These are phyloP conservation scores for Pseudogymnoascus sp. DNA, from an alignment of 2,329 filamentous ascomycete species.

Conservation along the genomic window DNA sequence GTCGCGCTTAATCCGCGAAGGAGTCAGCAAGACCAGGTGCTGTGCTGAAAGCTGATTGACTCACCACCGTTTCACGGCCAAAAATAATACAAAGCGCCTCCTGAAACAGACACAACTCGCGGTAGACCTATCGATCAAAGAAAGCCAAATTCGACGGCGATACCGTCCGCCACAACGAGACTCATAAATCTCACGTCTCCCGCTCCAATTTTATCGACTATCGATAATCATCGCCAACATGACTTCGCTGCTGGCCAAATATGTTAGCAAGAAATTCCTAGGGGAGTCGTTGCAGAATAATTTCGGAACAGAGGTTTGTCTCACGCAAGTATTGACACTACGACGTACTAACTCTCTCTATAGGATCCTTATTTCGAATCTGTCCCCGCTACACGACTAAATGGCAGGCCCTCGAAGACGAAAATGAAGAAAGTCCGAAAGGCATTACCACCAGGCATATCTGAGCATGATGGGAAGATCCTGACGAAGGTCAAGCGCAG, in stretches of 20 bases:
- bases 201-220: not conserved
- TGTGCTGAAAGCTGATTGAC: not conserved
- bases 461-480: constrained; percentile 71
- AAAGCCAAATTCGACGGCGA: constrained; percentile 26
- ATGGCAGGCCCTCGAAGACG: constrained; percentile 51
- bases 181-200: not conserved
- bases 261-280: constrained; percentile 51
- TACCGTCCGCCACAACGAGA: not conserved
- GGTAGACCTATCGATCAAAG: constrained; percentile 24
- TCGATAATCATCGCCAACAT: constrained; percentile 35
- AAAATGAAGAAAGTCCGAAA: constrained; percentile 82
- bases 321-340: constrained; percentile 28
- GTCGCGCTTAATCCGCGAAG: not conserved
- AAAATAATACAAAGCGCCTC: constrained; percentile 20
- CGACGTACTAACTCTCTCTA: constrained; percentile 15
- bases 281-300: constrained; percentile 52
- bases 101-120: constrained; percentile 22
- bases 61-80: constrained; percentile 10
- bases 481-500: constrained; percentile 80
- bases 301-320: constrained; percentile 46
- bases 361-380: constrained; percentile 89
- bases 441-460: constrained; percentile 75
- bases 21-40: not conserved
- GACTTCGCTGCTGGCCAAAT: constrained; percentile 48
- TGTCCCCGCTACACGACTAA: constrained; percentile 65